Base-by-base conservation (phyloP, 257 asterid species). In the Henckelia pumila region DNA sequence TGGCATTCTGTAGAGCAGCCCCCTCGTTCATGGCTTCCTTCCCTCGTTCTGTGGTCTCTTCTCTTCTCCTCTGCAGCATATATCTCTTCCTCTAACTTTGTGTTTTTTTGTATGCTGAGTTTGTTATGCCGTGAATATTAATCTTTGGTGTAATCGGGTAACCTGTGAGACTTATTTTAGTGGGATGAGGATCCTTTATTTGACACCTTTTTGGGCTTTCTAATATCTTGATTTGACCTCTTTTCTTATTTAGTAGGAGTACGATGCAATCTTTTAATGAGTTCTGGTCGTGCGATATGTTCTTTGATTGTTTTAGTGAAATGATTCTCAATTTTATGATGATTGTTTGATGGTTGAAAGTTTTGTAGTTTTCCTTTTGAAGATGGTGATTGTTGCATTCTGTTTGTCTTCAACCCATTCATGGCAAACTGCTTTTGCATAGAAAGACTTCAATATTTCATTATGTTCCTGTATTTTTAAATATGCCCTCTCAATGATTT, bases 11-110 rank as follows among this genome's bases (percentile, higher is more conserved):
- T 68, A 74, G 81, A 81, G 72, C 81, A 20, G 71, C 81, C 60
- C 73, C 77, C 26, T 78, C 78, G 83, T 79, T 82, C 76, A 80
- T 83, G 86, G 84, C 74, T 70, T 78, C 86, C 79, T 66, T 76
- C 78, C 86, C 86, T 40, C 85, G 81, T 74, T 61, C 82, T 16
- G 71, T 72, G 89, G 89, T 83, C 57, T 76, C 13, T 10, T 44
- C 56, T 52, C 32, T 30, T 49, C 2, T 10, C 30, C 19, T 11
- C n/a, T 24, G 24, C 56, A 5, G 17, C 10, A 30, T 52, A 10
- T 8, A 20, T 25, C 5, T 35, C 6, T n/a, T 37, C 7, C 3
- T 60, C 7, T 4, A 13, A 47, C 4, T 21, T 50, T 4, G 59
- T 56, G 26, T 22, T 7, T 21, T 63, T 37, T 57, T 40, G 5